Percentiles rank a stretch among this genome's conserved stretches.
Conservation (phyloP, 805 yeast species). For the Torulaspora microellipsoides region DNA sequence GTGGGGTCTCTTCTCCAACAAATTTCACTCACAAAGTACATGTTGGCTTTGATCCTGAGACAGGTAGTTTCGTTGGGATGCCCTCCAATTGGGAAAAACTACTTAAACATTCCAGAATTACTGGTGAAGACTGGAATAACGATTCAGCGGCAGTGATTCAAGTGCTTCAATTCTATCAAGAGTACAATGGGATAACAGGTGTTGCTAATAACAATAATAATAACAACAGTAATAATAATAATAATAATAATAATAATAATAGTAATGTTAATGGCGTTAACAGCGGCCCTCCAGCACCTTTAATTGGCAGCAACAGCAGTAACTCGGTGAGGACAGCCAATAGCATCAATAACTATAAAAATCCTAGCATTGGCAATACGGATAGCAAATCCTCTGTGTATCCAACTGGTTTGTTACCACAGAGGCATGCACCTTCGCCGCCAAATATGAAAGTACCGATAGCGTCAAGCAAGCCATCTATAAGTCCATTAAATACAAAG, state of each 20-base stretch:
- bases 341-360: slow-evolving; percentile 7
- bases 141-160: slow-evolving; percentile 95
- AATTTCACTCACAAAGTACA: slow-evolving; percentile 93
- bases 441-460: slow-evolving; percentile 17
- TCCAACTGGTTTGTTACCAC: slow-evolving; percentile 21
- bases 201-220: slow-evolving; percentile 7
- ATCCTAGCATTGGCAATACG: slow-evolving; percentile 3
- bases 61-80: slow-evolving; percentile 85
- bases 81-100: slow-evolving; percentile 92
- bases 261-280: slow-evolving; percentile 1
- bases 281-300: background rate
- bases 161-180: slow-evolving; percentile 73
- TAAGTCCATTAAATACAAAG: slow-evolving; percentile 6
- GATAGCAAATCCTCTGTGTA: slow-evolving; percentile 8
- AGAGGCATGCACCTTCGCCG: slow-evolving; percentile 30
- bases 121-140: slow-evolving; percentile 85
- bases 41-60: slow-evolving; percentile 79
- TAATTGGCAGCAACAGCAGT: slow-evolving; percentile 4
- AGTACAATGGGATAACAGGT: slow-evolving; percentile 33
- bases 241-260: slow-evolving; percentile 1
- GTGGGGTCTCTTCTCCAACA: slow-evolving; percentile 82
- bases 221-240: background rate
- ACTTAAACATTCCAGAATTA: slow-evolving; percentile 80
- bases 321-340: slow-evolving; percentile 7
- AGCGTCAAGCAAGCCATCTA: slow-evolving; percentile 4